phyloP scores from a whole-genome alignment of 208 protist genomes.

The Tritrichomonas musculus region DNA sequence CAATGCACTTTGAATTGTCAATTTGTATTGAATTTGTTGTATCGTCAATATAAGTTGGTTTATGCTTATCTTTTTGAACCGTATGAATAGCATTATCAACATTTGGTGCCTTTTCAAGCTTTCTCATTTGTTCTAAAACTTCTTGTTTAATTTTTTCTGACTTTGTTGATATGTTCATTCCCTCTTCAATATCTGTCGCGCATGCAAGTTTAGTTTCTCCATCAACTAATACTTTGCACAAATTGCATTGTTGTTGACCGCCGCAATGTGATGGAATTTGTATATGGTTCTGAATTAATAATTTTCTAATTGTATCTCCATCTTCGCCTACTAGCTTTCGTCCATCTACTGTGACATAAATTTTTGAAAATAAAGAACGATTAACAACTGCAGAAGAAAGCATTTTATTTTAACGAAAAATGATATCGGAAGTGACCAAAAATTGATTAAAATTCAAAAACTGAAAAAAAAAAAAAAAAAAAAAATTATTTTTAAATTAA shows the following conservation, averaged over 20 bases:
- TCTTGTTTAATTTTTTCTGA: neutral
- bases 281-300: neutral
- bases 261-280: neutral
- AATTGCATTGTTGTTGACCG: neutral
- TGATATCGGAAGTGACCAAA: too few relatives aligned
- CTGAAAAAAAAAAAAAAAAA: too few relatives aligned
- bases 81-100: neutral
- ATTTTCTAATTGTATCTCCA: neutral
- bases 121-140: neutral
- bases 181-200: neutral
- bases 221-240: neutral
- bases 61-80: neutral
- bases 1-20: neutral
- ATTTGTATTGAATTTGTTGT: neutral
- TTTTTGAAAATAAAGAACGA: too few relatives aligned
- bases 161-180: neutral
- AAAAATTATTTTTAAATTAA: too few relatives aligned
- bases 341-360: neutral
- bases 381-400: too few relatives aligned
- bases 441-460: too few relatives aligned
- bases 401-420: too few relatives aligned
- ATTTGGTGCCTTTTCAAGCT: neutral
- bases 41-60: neutral
- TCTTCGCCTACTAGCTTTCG: neutral
- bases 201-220: neutral